Evolutionary conservation across 371 early-diverging fungal genomes (phyloP), one percentile per base, ranked within the genome.

Genomic region (Mucor lusitanicus): DNA sequence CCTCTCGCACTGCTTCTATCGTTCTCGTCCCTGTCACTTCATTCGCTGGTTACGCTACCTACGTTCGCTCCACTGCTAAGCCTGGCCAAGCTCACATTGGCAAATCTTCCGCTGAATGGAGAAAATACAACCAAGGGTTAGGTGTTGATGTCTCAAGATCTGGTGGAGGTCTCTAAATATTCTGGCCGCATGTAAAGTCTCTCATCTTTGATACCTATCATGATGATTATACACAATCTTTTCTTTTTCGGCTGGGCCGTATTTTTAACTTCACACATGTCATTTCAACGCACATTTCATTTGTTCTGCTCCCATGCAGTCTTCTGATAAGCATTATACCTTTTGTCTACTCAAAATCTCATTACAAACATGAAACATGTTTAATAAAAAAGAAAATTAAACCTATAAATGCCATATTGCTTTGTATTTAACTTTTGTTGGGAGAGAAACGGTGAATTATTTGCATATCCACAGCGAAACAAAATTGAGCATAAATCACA

Each of bases 141-240:
- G 79, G 80, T 63, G 68, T 72, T 46, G 83, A 83, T 67, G 83
- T 83, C 39, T 77, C 79, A 46, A 80, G 83, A 33, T 77, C 77
- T 61, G 64, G 80, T 68, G 83, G 83, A 61, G 83, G 83, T 56
- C 67, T 83, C 46, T 83, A 79, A 81, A 69, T 32, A 7, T 40
- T 8, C 11, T 21, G 46, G 21, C 9, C 21, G 46, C 19, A 21
- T 46, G 21, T 53, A 25, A 15, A 3, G 5, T 17, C 17, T 40
- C 4, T 17, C 17, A 17, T 2, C 5, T 17, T 17, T 15, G 40
- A 40, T 5, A 17, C 15, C 6, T 40, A 2, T 40, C 2, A 40
- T 40, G 40, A 40, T 40, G 40, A 15, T 40, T 40, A 40, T 40
- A 40, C 40, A 53, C 27, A 13, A 25, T 13, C 13, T 25, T 25